Evolutionary conservation across 148 eudicot species (phyloP), one percentile per base, ranked within the genome.

Genomic region (Gaultheria prostrata): DNA sequence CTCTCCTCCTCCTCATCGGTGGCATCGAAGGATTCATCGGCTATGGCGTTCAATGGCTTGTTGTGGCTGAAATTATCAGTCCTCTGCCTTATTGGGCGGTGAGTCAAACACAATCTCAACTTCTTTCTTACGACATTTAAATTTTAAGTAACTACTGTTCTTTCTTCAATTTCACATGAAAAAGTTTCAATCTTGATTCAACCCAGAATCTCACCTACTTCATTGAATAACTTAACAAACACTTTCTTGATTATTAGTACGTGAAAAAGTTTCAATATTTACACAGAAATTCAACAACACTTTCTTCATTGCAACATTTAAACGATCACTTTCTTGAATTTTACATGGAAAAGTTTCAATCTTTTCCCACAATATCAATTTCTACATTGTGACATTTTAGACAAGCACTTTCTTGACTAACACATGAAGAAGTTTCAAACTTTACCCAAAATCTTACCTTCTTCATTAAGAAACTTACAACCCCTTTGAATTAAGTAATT

Each of bases 31-130:
- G 93, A 0, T 71, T 94, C 12, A 5, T 92, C 59, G 95, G 95
- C 11, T 94, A 94, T 78, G 98, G 95, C 26, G 92, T 88, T 72
- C 95, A 92, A 70, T 94, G 94, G 95, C 93, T 91, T 20, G 93
- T 93, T 30, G 93, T 93, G 82, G 90, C 89, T 59, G 65, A 86
- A 53, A 88, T 80, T 32, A 84, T 90, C 74, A 71, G 63, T 4
- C 91, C 94, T 28, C 85, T 90, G 20, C 98, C 98, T 73, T 91
- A 91, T n/a, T 94, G 98, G 98, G 90, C 86, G 72, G 97, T 94
- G 56, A 53, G 90, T 67, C 67, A 13, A 5, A 2, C 4, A 72
- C 33, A 12, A 26, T 28, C 72, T 67, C 8, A 67, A 18, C 8
- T 28, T 67, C 18, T 67, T 28, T 14, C 1, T 12, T 74, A 2